These are phyloP conservation scores for Saccharomycopsis babjevae DNA, from an alignment of 805 yeast species.

Conservation along the genomic window DNA sequence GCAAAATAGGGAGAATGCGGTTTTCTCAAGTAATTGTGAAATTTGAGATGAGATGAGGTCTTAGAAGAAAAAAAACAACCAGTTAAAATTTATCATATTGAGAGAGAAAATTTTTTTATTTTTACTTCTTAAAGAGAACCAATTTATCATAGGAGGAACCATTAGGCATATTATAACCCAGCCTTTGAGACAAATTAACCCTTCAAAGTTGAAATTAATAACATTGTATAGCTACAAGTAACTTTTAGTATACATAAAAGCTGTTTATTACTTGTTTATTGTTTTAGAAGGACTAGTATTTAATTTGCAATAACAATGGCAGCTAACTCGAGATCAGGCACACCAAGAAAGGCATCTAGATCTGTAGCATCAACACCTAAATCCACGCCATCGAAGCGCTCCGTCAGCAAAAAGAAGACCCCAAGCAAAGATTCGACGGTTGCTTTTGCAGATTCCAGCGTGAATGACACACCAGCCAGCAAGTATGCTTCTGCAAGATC, in stretches of 20 bases:
- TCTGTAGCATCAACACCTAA: background rate
- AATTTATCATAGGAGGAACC: too few species aligned
- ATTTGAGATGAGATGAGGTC: slow-evolving; percentile 3
- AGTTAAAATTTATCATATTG: background rate
- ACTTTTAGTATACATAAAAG: too few species aligned
- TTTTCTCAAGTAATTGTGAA: background rate
- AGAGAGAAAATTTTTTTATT: background rate
- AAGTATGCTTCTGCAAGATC: slow-evolving; percentile 4
- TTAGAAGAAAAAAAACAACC: background rate
- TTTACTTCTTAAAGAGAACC: too few species aligned
- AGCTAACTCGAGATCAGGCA: background rate
- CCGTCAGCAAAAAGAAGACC: background rate
- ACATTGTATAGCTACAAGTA: too few species aligned
- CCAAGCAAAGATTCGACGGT: background rate
- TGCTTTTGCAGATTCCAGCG: background rate
- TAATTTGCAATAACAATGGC: background rate
- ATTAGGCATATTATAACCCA: too few species aligned
- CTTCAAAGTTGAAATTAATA: too few species aligned
- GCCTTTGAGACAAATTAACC: too few species aligned
- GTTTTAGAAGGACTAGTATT: background rate
- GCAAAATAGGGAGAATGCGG: background rate
- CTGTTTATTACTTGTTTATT: background rate
- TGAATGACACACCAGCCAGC: background rate
- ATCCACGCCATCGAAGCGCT: background rate
- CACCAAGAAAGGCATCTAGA: background rate